A percentile compares a stretch with the other conserved stretches of the same genome.
These are phyloP conservation scores for Pascua guehoae DNA, from an alignment of 1,284 basidiomycete genomes.

Conservation along the genomic window DNA sequence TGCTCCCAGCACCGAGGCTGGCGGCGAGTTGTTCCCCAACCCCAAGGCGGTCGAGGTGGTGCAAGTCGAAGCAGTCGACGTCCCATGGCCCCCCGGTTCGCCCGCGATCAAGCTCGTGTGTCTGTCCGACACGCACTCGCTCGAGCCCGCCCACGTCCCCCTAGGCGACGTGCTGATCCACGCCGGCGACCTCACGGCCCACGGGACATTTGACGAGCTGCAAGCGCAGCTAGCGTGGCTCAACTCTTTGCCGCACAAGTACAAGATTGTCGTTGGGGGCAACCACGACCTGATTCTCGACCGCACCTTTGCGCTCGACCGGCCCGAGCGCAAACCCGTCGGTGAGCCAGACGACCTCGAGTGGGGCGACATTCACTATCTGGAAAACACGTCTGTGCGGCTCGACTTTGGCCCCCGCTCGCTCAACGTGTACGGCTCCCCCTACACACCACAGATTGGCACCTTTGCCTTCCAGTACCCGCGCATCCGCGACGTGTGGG, in stretches of 20 bases:
- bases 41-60: too few relatives aligned
- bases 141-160: not conserved
- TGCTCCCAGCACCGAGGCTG: too few relatives aligned
- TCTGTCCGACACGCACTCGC: slow-evolving; percentile 2
- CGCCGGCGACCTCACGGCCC: not conserved
- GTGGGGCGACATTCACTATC: slow-evolving; percentile 5
- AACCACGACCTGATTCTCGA: slow-evolving; percentile 9
- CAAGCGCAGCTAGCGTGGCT: slow-evolving; percentile 8
- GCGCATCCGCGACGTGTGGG: too few relatives aligned
- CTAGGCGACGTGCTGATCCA: slow-evolving; percentile 2
- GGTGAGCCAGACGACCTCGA: not conserved
- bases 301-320: not conserved
- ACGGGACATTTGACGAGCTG: not conserved
- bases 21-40: too few relatives aligned
- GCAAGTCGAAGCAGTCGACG: too few relatives aligned
- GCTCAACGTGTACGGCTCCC: not conserved
- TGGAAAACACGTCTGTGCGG: not conserved
- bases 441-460: not conserved
- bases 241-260: not conserved
- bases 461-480: too few relatives aligned
- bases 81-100: not conserved
- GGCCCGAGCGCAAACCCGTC: not conserved
- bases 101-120: not conserved
- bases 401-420: not conserved
- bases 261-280: slow-evolving; percentile 7